Evolutionary conservation across 1,284 basidiomycete species (phyloP).

Genomic region (Fomes fomentarius): DNA sequence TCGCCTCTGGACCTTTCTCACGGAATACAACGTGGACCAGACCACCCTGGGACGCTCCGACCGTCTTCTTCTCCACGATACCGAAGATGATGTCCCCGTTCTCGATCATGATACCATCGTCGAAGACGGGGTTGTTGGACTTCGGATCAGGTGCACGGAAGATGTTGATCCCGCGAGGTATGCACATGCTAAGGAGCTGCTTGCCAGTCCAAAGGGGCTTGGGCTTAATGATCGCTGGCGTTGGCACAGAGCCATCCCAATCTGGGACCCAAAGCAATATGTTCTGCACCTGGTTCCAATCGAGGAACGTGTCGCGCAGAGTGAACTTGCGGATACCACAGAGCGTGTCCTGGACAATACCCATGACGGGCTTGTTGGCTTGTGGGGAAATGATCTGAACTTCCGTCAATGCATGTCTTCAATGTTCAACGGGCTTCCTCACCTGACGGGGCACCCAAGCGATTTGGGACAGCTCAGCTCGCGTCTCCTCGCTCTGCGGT

Average conservation of each 20-base stretch:
- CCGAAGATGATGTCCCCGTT: slow-evolving; percentile 97
- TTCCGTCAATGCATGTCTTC: background rate
- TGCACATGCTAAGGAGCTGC: slow-evolving; percentile 92
- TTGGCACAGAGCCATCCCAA: slow-evolving; percentile 95
- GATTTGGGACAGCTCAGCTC: slow-evolving; percentile 96
- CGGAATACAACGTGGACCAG: slow-evolving; percentile 97
- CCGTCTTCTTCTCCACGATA: slow-evolving; percentile 97
- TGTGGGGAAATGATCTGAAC: slow-evolving; percentile 97
- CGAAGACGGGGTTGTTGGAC: slow-evolving; percentile 82
- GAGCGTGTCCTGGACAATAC: slow-evolving; percentile 98
- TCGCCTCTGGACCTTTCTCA: slow-evolving; percentile 94
- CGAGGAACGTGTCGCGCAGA: slow-evolving; percentile 90
- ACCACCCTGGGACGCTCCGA: slow-evolving; percentile 94
- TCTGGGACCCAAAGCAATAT: slow-evolving; percentile 97
- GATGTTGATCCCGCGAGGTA: slow-evolving; percentile 97
- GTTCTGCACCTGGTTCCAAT: slow-evolving; percentile 95
- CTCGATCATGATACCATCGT: slow-evolving; percentile 96
- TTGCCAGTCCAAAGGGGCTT: slow-evolving; percentile 99
- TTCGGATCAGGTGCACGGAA: slow-evolving; percentile 79
- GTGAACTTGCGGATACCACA: slow-evolving; percentile 99
- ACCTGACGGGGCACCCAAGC: slow-evolving; percentile 99
- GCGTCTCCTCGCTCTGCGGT: slow-evolving; percentile 98
- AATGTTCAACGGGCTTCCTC: slow-evolving; percentile 23
- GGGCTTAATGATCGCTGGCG: slow-evolving; percentile 94
- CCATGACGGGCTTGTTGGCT: slow-evolving; percentile 99